Base-by-base conservation (phyloP, 768 basidiomycete genomes). In the Hygrocybe coccinea region DNA sequence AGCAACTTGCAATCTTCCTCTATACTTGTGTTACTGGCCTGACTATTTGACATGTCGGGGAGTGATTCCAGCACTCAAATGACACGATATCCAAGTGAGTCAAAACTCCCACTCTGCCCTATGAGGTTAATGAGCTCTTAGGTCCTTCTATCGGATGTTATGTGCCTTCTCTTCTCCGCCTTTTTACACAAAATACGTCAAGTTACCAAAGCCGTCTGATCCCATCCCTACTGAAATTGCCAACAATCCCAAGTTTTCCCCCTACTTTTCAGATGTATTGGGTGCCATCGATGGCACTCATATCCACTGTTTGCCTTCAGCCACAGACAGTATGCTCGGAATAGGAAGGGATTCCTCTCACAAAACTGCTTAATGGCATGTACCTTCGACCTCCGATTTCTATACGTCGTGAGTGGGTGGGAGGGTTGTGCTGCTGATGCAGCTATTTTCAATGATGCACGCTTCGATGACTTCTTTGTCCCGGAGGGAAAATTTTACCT, bases 391-490 rank as follows among this genome's bases (percentile, higher is more conserved):
- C 15, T 39, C 34, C 51, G 24, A n/a, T 52, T 52, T 25, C 59
- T 65, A 2, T 78, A 76, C 58, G 44, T 74, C 5, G 57, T 73
- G 3, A 69, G 64, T 53, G 73, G 76, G 1, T 77, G 71, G 69
- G 75, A 79, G 39, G 76, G 76, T 0, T 71, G 67, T 35, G 65
- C 65, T 7, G 62, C 73, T 5, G 73, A 78, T 67, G 60, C 65
- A 12, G 55, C 60, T 0, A 62, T 76, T 17, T 77, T 63, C 59
- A 37, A 64, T 4, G 43, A 70, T 61, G 67, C 72, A 5, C 59
- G 62, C 3, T 2, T 55, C 1, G 41, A 50, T 6, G 68, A 69
- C 57, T 62, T 78, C 34, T 36, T 34, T 0, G 69, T 76, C 39
- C 67, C 71, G 1, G 45, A 52, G 2, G 69, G 68, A 5, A 66